These are phyloP conservation scores for Danielia reshetovae DNA, from an alignment of 805 yeast genomes.

Conservation along the genomic window DNA sequence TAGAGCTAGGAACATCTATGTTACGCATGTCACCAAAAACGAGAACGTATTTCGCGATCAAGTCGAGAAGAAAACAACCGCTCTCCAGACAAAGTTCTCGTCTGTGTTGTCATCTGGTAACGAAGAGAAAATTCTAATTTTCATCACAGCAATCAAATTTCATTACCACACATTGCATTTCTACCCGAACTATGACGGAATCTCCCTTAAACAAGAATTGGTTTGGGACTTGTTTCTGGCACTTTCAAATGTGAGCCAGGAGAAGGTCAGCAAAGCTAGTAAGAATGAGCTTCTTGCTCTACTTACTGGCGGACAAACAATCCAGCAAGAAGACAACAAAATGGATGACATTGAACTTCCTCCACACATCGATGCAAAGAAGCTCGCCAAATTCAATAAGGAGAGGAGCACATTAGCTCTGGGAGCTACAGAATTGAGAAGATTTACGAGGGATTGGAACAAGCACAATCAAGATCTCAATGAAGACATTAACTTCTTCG, in stretches of 20 bases:
- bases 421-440: constrained; percentile 1
- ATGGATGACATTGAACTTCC: constrained; percentile 37
- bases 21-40: constrained; percentile 6
- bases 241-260: not conserved
- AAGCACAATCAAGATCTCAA: not conserved
- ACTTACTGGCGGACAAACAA: constrained; percentile 4
- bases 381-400: constrained; percentile 17
- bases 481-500: constrained; percentile 10
- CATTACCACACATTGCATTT: constrained; percentile 23
- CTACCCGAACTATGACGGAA: not conserved
- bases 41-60: constrained; percentile 11
- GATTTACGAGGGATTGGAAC: constrained; percentile 6
- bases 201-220: constrained; percentile 9
- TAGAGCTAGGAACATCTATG: constrained; percentile 5
- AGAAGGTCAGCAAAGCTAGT: constrained; percentile 1
- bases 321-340: constrained; percentile 14
- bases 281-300: constrained; percentile 12
- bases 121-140: constrained; percentile 29
- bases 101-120: constrained; percentile 25
- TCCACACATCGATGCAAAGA: constrained; percentile 31
- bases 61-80: constrained; percentile 21
- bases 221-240: constrained; percentile 11
- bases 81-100: constrained; percentile 17
- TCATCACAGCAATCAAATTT: constrained; percentile 26
- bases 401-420: not conserved